Conservation (phyloP, 257 asterid species). For the Nyctanthes arbortristis region DNA sequence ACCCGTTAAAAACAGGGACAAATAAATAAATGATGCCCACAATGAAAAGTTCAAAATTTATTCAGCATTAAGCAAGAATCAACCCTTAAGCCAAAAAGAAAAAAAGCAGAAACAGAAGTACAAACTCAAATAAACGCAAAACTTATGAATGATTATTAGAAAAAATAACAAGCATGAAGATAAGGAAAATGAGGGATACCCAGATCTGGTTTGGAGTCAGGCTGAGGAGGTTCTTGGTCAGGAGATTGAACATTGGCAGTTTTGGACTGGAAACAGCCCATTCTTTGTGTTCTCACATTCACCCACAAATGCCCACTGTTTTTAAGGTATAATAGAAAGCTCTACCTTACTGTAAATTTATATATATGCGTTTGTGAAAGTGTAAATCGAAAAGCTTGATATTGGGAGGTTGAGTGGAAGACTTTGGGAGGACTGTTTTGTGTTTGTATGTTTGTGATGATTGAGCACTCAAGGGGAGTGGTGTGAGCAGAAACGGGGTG, state of each 20-base stretch:
- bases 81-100: slow-evolving; percentile 2
- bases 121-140: background rate
- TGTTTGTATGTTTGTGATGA: slow-evolving; percentile 27
- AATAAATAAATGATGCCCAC: background rate
- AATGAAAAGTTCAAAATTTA: background rate
- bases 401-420: background rate
- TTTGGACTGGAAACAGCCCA: slow-evolving; percentile 99
- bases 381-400: background rate
- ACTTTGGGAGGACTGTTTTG: slow-evolving; percentile 1
- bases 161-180: too few species aligned
- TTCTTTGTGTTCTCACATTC: slow-evolving; percentile 56
- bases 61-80: background rate
- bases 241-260: slow-evolving; percentile 93
- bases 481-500: slow-evolving; percentile 13
- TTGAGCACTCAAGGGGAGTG: slow-evolving; percentile 31
- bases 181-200: slow-evolving; percentile 54
- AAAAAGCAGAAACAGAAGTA: background rate
- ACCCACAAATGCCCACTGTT: slow-evolving; percentile 6
- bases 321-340: background rate
- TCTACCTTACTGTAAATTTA: background rate
- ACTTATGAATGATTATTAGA: background rate
- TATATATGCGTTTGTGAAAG: background rate
- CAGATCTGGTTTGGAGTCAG: slow-evolving; percentile 89
- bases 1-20: too few species aligned
- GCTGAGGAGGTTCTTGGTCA: slow-evolving; percentile 74